Evolutionary conservation across 306 rosid species (phyloP).

Genomic region (Fagus crenata): DNA sequence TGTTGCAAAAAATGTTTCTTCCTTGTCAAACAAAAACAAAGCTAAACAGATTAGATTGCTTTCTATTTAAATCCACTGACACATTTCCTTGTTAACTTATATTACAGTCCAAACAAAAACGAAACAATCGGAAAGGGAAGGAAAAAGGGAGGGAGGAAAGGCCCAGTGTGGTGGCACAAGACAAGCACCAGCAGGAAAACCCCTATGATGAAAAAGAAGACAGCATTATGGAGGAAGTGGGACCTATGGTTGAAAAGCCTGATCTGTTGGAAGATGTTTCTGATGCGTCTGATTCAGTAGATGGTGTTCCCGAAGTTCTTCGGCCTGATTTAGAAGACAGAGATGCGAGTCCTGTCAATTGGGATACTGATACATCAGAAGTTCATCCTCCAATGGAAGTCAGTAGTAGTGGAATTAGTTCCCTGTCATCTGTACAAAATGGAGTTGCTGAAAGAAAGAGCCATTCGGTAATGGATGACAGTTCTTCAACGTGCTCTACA

Average conservation of each 20-base stretch:
- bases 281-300: conserved; percentile 83
- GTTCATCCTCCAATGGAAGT: conserved; percentile 69
- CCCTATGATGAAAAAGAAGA: conserved; percentile 55
- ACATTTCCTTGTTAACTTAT: conserved; percentile 21
- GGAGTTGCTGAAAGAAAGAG: conserved; percentile 66
- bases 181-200: conserved; percentile 48
- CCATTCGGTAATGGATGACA: conserved; percentile 73
- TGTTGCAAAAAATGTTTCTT: neutral
- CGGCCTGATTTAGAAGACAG: conserved; percentile 89
- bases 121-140: conserved; percentile 79
- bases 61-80: conserved; percentile 25
- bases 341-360: conserved; percentile 79
- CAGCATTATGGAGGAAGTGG: conserved; percentile 53
- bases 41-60: neutral
- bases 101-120: conserved; percentile 83
- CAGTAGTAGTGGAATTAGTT: conserved; percentile 54
- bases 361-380: conserved; percentile 98
- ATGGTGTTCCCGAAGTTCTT: conserved; percentile 61
- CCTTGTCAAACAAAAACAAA: too few species aligned
- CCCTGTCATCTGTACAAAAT: conserved; percentile 59
- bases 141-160: conserved; percentile 85
- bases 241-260: conserved; percentile 56
- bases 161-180: conserved; percentile 38
- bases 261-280: conserved; percentile 70
- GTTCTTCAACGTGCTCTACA: conserved; percentile 95